Conservation (phyloP, 441 rosid species). For the Omphalea diandra region DNA sequence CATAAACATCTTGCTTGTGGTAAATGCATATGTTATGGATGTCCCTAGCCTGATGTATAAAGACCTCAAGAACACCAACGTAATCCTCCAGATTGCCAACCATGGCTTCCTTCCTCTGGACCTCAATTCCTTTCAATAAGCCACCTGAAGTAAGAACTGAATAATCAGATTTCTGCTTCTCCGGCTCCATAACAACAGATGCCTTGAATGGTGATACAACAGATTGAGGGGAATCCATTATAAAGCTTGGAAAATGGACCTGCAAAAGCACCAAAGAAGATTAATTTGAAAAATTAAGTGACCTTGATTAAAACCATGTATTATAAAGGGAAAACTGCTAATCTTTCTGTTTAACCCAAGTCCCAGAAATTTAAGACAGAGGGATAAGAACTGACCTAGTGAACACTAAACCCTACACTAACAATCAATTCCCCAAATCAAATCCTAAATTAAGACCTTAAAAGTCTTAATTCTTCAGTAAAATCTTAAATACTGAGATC, state of each 20-base stretch:
- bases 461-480: not conserved
- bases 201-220: constrained; percentile 85
- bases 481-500: not conserved
- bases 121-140: constrained; percentile 37
- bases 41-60: constrained; percentile 93
- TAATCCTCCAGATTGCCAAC: constrained; percentile 16
- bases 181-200: constrained; percentile 48
- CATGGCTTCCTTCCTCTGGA: constrained; percentile 35
- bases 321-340: not conserved
- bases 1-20: constrained; percentile 99
- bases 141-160: constrained; percentile 36
- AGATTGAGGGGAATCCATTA: constrained; percentile 95
- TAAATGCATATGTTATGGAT: constrained; percentile 98
- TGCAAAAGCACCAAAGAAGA: constrained; percentile 30
- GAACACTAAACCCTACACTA: not conserved
- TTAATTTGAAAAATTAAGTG: constrained; percentile 8
- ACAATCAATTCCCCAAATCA: not conserved
- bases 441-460: constrained; percentile 5
- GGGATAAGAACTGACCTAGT: constrained; percentile 7
- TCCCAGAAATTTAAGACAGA: constrained; percentile 1
- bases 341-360: not conserved
- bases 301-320: constrained; percentile 8
- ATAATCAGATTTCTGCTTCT: constrained; percentile 47
- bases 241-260: constrained; percentile 31
- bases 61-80: constrained; percentile 73